Evolutionary conservation across 305 asterid species (phyloP).

Genomic region (Andrographis paniculata): DNA sequence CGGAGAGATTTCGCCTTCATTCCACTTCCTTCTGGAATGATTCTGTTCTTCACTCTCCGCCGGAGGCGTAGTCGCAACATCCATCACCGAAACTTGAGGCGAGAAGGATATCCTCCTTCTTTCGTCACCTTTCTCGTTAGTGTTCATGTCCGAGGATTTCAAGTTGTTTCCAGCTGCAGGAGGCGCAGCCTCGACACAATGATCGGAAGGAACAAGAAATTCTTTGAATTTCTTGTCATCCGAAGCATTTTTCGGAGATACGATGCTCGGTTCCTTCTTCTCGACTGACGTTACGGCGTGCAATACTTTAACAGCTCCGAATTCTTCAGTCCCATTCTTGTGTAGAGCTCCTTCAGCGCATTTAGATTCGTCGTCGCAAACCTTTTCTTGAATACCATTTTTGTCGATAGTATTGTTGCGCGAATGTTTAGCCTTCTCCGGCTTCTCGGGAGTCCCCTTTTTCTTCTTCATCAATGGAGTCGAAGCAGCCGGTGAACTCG

Average conservation of each 20-base stretch:
- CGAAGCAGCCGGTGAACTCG: conserved; percentile 3
- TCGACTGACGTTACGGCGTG: conserved; percentile 34
- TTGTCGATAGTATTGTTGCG: conserved; percentile 22
- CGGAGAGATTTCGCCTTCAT: conserved; percentile 43
- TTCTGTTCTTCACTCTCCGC: conserved; percentile 30
- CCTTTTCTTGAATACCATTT: conserved; percentile 21
- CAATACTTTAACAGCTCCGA: conserved; percentile 32
- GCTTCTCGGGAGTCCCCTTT: conserved; percentile 25
- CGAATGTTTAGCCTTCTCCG: conserved; percentile 23
- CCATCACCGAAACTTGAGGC: conserved; percentile 31
- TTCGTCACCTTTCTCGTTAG: conserved; percentile 18
- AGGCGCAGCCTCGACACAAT: conserved; percentile 11
- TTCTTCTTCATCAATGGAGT: conserved; percentile 25
- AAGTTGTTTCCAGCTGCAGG: conserved; percentile 15
- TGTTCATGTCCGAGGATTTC: conserved; percentile 17
- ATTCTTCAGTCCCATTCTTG: conserved; percentile 20
- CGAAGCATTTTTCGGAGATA: conserved; percentile 19
- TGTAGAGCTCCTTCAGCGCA: conserved; percentile 17
- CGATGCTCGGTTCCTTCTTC: conserved; percentile 25
- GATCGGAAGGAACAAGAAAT: conserved; percentile 13
- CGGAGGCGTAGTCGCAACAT: conserved; percentile 53
- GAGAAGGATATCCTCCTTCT: conserved; percentile 29
- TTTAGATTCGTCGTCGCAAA: conserved; percentile 15
- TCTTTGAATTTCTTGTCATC: conserved; percentile 21
- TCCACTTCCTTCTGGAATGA: conserved; percentile 67